Conservation (phyloP, 2,329 filamentous ascomycete species). For the Calonectria henricotiae region DNA sequence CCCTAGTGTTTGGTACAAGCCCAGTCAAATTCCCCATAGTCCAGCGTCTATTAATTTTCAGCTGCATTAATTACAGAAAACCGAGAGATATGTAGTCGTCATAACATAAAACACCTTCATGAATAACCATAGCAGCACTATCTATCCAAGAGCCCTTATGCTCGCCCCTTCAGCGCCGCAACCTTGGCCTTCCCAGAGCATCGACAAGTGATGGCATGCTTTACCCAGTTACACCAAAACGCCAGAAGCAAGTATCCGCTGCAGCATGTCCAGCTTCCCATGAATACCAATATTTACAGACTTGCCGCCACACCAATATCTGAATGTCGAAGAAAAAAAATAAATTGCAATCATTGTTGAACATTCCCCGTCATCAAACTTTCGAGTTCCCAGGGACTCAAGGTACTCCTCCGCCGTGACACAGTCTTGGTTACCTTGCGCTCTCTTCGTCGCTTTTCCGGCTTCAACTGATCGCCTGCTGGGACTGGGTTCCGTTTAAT, state of each 20-base stretch:
- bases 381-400: slow-evolving; percentile 83
- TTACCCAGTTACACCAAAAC: slow-evolving; percentile 28
- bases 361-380: slow-evolving; percentile 71
- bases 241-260: slow-evolving; percentile 23
- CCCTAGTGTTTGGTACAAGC: neutral
- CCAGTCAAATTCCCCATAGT: neutral
- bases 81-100: slow-evolving; percentile 25
- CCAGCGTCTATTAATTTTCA: slow-evolving; percentile 22
- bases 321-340: slow-evolving; percentile 5
- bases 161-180: neutral
- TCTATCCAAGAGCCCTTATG: slow-evolving; percentile 17
- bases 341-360: slow-evolving; percentile 55
- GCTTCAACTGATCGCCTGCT: slow-evolving; percentile 48
- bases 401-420: slow-evolving; percentile 80
- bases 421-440: slow-evolving; percentile 70
- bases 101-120: slow-evolving; percentile 27
- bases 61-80: slow-evolving; percentile 22
- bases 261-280: slow-evolving; percentile 17
- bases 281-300: slow-evolving; percentile 23
- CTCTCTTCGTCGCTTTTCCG: slow-evolving; percentile 67
- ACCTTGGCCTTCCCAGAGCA: slow-evolving; percentile 21
- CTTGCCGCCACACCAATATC: slow-evolving; percentile 14
- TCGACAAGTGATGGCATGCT: slow-evolving; percentile 10
- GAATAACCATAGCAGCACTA: slow-evolving; percentile 26
- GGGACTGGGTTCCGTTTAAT: slow-evolving; percentile 55